A percentile compares a stretch with the other conserved stretches of the same genome.
Evolutionary conservation across 2,329 filamentous ascomycete species (phyloP).

Genomic region (Phialophora macrospora): DNA sequence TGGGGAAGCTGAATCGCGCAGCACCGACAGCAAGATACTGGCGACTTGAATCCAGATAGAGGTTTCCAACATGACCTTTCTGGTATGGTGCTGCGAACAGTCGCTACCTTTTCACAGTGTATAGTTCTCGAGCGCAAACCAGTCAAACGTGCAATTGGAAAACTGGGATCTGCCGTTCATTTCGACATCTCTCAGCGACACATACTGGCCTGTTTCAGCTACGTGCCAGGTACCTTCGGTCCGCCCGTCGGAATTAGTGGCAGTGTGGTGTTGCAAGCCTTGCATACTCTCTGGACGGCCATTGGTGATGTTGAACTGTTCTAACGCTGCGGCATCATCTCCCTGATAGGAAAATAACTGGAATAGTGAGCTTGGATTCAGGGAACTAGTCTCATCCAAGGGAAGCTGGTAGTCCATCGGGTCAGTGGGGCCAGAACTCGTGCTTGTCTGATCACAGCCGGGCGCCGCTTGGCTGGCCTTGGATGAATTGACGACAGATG

Average conservation of each 20-base stretch:
- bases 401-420: slow-evolving; percentile 12
- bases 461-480: no score
- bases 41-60: not conserved
- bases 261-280: not conserved
- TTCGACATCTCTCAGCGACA: slow-evolving; percentile 15
- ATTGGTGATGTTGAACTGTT: not conserved
- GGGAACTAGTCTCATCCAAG: slow-evolving; percentile 5
- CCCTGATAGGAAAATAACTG: slow-evolving; percentile 12
- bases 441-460: not conserved
- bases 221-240: not conserved
- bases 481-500: not conserved
- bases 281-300: not conserved
- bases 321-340: not conserved
- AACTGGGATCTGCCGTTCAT: slow-evolving; percentile 16
- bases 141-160: slow-evolving; percentile 20
- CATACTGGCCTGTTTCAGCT: slow-evolving; percentile 7
- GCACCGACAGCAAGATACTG: not conserved
- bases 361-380: slow-evolving; percentile 10
- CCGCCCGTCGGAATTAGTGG: not conserved
- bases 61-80: not conserved
- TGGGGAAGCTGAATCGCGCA: not conserved
- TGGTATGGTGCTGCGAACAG: not conserved
- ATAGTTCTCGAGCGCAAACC: slow-evolving; percentile 17
- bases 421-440: not conserved
- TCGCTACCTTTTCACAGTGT: not conserved